Evolutionary conservation across 164 flowering plant species (phyloP), one percentile per base, ranked within the genome.

Genomic region (Macadamia integrifolia): DNA sequence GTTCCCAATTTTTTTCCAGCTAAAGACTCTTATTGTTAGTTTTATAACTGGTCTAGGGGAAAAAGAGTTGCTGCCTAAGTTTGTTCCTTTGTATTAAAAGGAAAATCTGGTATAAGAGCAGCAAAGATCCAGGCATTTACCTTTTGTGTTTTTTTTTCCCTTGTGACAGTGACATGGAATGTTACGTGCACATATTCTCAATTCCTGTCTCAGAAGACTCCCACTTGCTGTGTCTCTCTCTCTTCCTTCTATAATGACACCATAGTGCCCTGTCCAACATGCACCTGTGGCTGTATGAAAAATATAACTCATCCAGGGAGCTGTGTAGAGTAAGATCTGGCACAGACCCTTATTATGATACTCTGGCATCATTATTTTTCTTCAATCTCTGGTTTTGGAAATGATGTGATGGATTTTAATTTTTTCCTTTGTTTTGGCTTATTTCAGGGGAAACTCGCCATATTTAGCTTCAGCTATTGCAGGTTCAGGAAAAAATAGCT

Each of bases 111-210:
- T 35, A 31, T 17, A 42, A 48, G 58, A 1, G 35, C 8, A 13
- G 30, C 6, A 30, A n/a, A 12, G 0, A 35, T 6, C 2, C 31
- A 23, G 13, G 8, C 11, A 14, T 71, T 50, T 50, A 13, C 58
- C 60, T 66, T 35, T 23, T n/a, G 18, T 50, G 23, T 23, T 23
- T 23, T 23, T 23, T 15, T 58, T 15, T 69, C 9, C 60, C n/a
- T 46, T 67, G 9, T 66, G 62, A 77, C 86, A 90, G 96, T 90
- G 93, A 90, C 93, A 58, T 90, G 96, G 93, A 87, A 88, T 66
- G 85, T 90, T 59, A 87, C 89, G 6, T 90, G 96, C 78, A 88
- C 91, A 6, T 90, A 87, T 65, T 90, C 93, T 5, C 89, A 86
- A 61, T 84, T 90, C 65, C 82, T 87, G 44, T 85, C 92, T 8